Conservation (phyloP, 1,139 yeast genomes). For the Pichia sp. region DNA sequence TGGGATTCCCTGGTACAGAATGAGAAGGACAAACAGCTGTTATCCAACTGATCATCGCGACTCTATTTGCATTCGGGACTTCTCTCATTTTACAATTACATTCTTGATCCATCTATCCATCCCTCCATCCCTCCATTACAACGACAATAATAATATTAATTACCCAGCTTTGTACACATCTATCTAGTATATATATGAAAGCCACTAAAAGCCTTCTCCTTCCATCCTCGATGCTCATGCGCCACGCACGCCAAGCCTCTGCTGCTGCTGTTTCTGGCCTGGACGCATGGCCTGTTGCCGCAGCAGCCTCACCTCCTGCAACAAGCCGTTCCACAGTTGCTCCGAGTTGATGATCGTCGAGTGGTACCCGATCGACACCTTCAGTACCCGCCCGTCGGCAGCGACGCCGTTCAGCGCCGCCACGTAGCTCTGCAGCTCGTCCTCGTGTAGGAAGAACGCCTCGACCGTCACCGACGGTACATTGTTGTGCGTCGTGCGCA, state of each 20-base stretch:
- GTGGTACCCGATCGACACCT: slow-evolving; percentile 16
- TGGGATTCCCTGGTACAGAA: slow-evolving; percentile 21
- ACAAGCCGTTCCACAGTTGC: slow-evolving; percentile 15
- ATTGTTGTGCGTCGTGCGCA: slow-evolving; percentile 4
- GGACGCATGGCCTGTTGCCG: slow-evolving; percentile 6
- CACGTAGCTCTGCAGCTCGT: slow-evolving; percentile 15
- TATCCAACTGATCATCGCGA: background rate
- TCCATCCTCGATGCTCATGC: background rate
- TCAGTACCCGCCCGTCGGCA: slow-evolving; percentile 24
- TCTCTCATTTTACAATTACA: background rate
- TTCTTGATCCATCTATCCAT: background rate
- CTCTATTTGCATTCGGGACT: background rate
- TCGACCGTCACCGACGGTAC: slow-evolving; percentile 24
- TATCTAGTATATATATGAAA: background rate
- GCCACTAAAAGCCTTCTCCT: background rate
- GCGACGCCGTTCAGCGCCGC: slow-evolving; percentile 15
- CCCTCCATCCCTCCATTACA: background rate
- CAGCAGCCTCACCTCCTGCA: slow-evolving; percentile 14
- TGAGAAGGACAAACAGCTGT: background rate
- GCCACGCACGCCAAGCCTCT: background rate
- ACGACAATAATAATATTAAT: background rate
- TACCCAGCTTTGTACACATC: background rate
- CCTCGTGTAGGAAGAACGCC: slow-evolving; percentile 22
- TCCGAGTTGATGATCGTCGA: slow-evolving; percentile 18
- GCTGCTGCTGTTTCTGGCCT: background rate